Evolutionary conservation across 805 yeast species (phyloP).

Genomic region (Maudiozyma serrabonitensis): DNA sequence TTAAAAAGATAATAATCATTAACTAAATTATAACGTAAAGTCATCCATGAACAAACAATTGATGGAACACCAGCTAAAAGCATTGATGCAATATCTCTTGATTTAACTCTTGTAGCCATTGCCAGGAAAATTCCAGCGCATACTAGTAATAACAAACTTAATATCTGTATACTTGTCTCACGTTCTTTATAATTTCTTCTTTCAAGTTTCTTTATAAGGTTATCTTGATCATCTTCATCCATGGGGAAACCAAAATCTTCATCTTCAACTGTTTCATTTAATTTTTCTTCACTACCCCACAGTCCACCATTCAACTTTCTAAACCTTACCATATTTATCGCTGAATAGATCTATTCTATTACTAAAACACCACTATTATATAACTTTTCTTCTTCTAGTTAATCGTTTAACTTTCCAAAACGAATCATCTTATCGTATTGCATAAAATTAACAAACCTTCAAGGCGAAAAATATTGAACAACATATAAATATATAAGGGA

Average conservation of each 20-base stretch:
- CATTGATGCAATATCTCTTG: slow-evolving; percentile 3
- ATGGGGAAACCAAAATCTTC: slow-evolving; percentile 14
- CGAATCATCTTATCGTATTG: too few species aligned
- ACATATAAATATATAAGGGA: too few species aligned
- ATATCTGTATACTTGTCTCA: slow-evolving; percentile 11
- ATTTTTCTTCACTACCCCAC: not conserved
- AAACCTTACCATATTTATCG: slow-evolving; percentile 17
- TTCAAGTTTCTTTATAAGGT: slow-evolving; percentile 20
- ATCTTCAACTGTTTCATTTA: slow-evolving; percentile 5
- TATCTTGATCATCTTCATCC: slow-evolving; percentile 28
- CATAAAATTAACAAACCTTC: too few species aligned
- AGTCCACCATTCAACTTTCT: slow-evolving; percentile 12
- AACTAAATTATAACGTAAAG: slow-evolving; percentile 19
- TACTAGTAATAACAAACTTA: slow-evolving; percentile 14
- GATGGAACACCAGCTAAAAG: slow-evolving; percentile 16
- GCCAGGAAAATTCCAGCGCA: slow-evolving; percentile 20
- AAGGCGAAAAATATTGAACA: too few species aligned
- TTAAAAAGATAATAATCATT: slow-evolving; percentile 13
- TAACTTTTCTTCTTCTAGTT: too few species aligned
- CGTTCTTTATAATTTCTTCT: slow-evolving; percentile 14
- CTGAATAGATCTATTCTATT: not conserved
- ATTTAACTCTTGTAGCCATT: slow-evolving; percentile 11
- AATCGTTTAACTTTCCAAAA: too few species aligned
- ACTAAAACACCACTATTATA: too few species aligned
- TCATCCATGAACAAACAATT: slow-evolving; percentile 19